A percentile compares a stretch with the other conserved stretches of the same genome.
These are phyloP conservation scores for Echinochloa phyllopogon DNA, from an alignment of 176 grass and related monocot species.

Conservation along the genomic window DNA sequence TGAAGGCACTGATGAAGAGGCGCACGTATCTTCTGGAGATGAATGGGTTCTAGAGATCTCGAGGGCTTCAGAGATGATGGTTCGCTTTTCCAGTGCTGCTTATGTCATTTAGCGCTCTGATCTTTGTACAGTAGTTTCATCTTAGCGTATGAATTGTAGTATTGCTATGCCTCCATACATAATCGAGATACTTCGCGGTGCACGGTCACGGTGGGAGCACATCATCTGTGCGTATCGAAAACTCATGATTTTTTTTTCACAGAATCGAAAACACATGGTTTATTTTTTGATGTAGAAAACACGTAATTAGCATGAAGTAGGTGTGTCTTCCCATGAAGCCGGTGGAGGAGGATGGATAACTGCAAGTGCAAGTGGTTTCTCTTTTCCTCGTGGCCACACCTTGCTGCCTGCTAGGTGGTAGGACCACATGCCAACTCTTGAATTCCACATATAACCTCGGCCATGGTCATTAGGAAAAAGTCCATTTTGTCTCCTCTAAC, in stretches of 20 bases:
- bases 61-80: neutral
- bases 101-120: neutral
- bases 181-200: neutral
- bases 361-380: no score
- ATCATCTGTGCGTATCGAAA: neutral
- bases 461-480: no score
- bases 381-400: no score
- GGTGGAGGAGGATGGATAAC: neutral
- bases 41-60: conserved; percentile 78
- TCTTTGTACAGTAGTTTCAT: neutral
- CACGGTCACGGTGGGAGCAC: neutral
- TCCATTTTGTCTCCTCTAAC: no score
- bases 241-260: no score
- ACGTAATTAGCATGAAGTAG: neutral
- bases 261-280: no score
- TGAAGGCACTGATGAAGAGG: conserved; percentile 72
- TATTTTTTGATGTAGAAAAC: neutral
- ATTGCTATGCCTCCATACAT: neutral
- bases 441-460: no score
- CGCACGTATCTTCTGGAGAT: conserved; percentile 90
- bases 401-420: no score
- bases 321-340: neutral
- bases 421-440: no score
- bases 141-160: neutral
- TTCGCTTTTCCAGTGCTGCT: neutral